phyloP scores from a whole-genome alignment of 352 stramenopile species.

The Pythium insidiosum region DNA sequence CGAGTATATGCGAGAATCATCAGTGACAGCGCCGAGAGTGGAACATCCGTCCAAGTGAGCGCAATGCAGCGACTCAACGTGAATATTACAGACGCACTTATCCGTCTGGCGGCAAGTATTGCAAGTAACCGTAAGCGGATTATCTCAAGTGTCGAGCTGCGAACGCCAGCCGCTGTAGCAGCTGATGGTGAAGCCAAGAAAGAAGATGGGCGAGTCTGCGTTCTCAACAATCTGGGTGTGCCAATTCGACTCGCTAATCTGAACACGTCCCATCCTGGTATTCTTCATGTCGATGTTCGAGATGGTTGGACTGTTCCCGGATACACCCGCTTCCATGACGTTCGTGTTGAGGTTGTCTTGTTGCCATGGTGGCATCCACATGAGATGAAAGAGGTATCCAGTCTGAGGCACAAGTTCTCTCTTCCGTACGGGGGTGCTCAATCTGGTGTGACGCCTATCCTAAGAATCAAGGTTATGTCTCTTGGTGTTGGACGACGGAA shows the following conservation, averaged over 20 bases:
- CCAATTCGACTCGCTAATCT: conserved; percentile 84
- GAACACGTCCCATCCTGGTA: conserved; percentile 78
- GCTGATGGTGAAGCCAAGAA: conserved; percentile 79
- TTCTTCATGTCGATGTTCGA: conserved; percentile 69
- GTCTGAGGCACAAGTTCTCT: conserved; percentile 71
- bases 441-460: conserved; percentile 79
- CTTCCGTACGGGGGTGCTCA: conserved; percentile 79
- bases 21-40: conserved; percentile 38
- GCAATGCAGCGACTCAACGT: conserved; percentile 82
- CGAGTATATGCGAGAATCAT: conserved; percentile 57
- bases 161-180: conserved; percentile 64
- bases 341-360: conserved; percentile 73
- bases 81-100: conserved; percentile 80
- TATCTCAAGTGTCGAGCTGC: conserved; percentile 65
- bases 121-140: conserved; percentile 68
- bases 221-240: conserved; percentile 85
- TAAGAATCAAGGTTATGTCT: conserved; percentile 67
- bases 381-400: conserved; percentile 61
- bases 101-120: conserved; percentile 73
- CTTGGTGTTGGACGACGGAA: conserved; percentile 68
- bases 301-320: conserved; percentile 81
- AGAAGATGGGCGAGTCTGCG: conserved; percentile 74
- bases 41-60: conserved; percentile 69
- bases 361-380: conserved; percentile 83
- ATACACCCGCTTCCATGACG: conserved; percentile 82